Evolutionary conservation across 2,329 filamentous ascomycete species (phyloP).

Genomic region (Fusarium poae): DNA sequence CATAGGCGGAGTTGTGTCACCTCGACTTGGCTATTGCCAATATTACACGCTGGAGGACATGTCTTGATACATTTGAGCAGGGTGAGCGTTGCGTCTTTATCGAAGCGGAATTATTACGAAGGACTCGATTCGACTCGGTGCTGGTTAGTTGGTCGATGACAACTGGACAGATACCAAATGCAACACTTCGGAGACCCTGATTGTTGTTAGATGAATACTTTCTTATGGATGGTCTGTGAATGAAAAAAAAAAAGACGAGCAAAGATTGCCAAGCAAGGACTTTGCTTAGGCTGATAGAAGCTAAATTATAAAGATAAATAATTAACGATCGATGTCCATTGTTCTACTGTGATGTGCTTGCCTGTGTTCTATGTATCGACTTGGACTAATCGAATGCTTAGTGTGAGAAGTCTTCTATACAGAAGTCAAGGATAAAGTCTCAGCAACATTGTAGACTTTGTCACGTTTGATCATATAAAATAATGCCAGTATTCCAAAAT

Average conservation of each 20-base stretch:
- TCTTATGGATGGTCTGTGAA: constrained; percentile 27
- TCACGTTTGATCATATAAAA: not conserved
- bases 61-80: constrained; percentile 37
- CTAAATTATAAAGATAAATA: constrained; percentile 46
- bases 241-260: constrained; percentile 38
- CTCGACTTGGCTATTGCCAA: constrained; percentile 35
- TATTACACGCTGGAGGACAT: constrained; percentile 25
- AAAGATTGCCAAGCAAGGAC: constrained; percentile 29
- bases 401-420: not conserved
- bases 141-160: constrained; percentile 11
- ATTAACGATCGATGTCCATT: constrained; percentile 1
- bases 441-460: not conserved
- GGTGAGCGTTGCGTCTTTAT: constrained; percentile 30
- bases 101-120: constrained; percentile 21
- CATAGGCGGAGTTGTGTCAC: constrained; percentile 43
- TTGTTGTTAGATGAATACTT: constrained; percentile 42
- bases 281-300: constrained; percentile 44
- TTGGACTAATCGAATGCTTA: not conserved
- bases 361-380: not conserved
- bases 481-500: not conserved
- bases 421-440: not conserved
- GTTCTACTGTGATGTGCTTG: not conserved
- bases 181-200: constrained; percentile 14
- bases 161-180: constrained; percentile 15
- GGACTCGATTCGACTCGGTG: constrained; percentile 16